Base-by-base conservation (phyloP, 1,284 basidiomycete species). In the Sporisorium sorghi region DNA sequence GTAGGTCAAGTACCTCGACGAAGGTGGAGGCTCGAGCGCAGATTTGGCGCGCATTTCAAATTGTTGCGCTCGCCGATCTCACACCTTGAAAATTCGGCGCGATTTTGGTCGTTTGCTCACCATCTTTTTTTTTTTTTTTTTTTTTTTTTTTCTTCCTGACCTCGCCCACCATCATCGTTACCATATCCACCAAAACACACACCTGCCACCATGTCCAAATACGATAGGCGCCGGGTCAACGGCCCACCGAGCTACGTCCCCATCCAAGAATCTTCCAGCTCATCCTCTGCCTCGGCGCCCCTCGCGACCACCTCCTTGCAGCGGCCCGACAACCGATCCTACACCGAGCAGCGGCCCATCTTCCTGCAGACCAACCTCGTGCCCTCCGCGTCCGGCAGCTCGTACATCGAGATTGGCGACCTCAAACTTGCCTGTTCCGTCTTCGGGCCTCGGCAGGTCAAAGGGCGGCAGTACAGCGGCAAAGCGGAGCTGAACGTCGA, bases 361-460 rank as follows among this genome's bases (percentile, higher is more conserved):
- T 86, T 98, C 48, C 90, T 74, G 8, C 74, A 94, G 83, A 90
- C 93, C 19, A 93, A 94, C 5, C 86, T 98, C 9, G 93, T 97
- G 52, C 92, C 87, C 62, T 94, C 96, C 85, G 94, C 96, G 1
- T 94, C 94, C 79, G 96, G 96, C 0, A 96, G 93, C 43, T 93
- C 93, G 11, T 99, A 97, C 83, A 91, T 98, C 73, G 96, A 99
- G 86, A 92, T 90, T 14, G 92, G 89, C 66, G 88, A 88, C 77
- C 92, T 93, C 0, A 99, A 98, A 86, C 90, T 98, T 73, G 93
- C 94, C 3, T 97, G 94, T 83, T 94, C 95, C 44, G 92, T 97
- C 92, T 97, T 97, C 85, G 96, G 96, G 0, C 97, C 96, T 10
- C 89, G 94, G 59, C 95, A 94, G 80, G 73, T 91, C 26, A 93